Evolutionary conservation across 495 filamentous ascomycete species (phyloP), one percentile per base, ranked within the genome.

Genomic region (Lophiotrema nucula): DNA sequence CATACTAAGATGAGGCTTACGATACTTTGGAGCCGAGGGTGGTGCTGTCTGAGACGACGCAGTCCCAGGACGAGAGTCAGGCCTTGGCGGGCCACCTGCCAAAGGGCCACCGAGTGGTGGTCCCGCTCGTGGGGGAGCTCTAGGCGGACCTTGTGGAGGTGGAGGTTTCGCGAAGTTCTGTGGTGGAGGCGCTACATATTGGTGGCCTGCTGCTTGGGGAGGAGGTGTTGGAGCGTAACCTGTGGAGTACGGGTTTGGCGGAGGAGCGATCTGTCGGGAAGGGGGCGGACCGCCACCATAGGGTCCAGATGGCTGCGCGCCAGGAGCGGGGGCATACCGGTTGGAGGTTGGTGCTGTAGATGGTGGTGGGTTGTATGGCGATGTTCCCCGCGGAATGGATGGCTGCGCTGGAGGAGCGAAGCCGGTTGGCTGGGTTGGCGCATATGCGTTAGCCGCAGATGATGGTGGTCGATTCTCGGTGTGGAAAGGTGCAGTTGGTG

Each of bases 361-460:
- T 5, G 89, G 90, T 49, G 90, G 89, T 42, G 87, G 81, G 65
- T 95, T 92, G 72, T 97, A 97, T 37, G 91, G 91, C 16, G 92
- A 96, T 3, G 88, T 78, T 13, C 89, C 89, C 37, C 91, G 81
- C 26, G 85, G 81, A 48, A 90, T 79, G 5, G 82, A 77, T 24
- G 75, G 77, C 43, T 55, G 54, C 33, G 57, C 45, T 6, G 79
- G 77, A 21, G 70, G 67, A 26, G 77, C 69, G 25, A 79, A 73
- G 47, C 72, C 62, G 56, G 79, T 77, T 48, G 80, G 69, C 16
- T 63, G 60, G 10, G 53, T 44, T n/a, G 60, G 60, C 2, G 60
- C 27, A 33, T 63, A 63, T 47, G 51, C 35, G 27, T 44, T 61
- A n/a, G 27, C 56, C 80, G 79, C 25, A 86, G 88, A 31, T 88